phyloP scores from a whole-genome alignment of 805 yeast species.

The Lipomyces oligophaga region DNA sequence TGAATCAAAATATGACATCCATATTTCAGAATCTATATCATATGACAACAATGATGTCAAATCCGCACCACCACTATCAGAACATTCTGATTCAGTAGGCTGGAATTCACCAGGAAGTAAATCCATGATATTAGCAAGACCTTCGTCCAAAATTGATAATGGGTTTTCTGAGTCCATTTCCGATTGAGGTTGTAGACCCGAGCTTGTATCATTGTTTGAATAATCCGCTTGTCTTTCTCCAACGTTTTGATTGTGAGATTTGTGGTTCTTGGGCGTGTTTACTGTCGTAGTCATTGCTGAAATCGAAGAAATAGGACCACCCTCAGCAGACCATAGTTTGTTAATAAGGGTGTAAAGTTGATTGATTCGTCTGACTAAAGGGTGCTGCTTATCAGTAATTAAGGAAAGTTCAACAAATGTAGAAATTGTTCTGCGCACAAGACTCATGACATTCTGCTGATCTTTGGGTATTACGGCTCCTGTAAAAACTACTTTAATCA shows the following conservation, averaged over 20 bases:
- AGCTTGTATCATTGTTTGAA: neutral
- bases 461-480: slow-evolving; percentile 26
- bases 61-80: slow-evolving; percentile 16
- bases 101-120: neutral
- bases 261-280: neutral
- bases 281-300: neutral
- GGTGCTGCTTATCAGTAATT: slow-evolving; percentile 18
- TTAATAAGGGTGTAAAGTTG: slow-evolving; percentile 19
- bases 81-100: slow-evolving; percentile 3
- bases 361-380: slow-evolving; percentile 16
- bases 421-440: slow-evolving; percentile 12
- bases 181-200: neutral
- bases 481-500: slow-evolving; percentile 30
- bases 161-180: neutral
- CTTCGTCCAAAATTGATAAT: neutral
- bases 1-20: slow-evolving; percentile 27
- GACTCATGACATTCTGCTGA: slow-evolving; percentile 14
- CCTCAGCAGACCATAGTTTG: slow-evolving; percentile 18
- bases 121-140: slow-evolving; percentile 1
- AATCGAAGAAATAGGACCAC: neutral
- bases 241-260: too few relatives aligned
- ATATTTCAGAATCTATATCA: slow-evolving; percentile 23
- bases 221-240: neutral
- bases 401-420: slow-evolving; percentile 14
- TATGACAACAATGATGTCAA: slow-evolving; percentile 23